Conservation (phyloP, 805 yeast species). For the Suhomyces sp. region DNA sequence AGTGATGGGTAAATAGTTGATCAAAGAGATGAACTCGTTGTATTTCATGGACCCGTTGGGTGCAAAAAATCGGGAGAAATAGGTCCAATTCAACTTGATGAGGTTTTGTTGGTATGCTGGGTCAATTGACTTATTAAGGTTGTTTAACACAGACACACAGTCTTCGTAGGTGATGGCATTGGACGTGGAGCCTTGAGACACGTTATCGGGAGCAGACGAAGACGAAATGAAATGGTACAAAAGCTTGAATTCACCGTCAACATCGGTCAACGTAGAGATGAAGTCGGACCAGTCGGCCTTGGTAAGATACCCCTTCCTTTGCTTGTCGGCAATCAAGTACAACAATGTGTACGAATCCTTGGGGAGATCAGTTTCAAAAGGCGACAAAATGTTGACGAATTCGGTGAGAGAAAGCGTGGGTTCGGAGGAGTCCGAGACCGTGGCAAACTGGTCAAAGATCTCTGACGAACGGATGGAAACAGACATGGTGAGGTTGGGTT, state of each 20-base stretch:
- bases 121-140: constrained; percentile 41
- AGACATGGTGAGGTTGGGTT: constrained; percentile 3
- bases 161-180: constrained; percentile 29
- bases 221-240: constrained; percentile 49
- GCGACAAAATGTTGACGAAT: constrained; percentile 39
- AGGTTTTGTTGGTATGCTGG: constrained; percentile 41
- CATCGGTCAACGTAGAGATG: constrained; percentile 48
- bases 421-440: constrained; percentile 13
- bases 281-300: constrained; percentile 74
- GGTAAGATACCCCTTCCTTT: constrained; percentile 64
- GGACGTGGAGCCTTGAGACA: no score
- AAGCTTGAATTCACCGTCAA: constrained; percentile 46
- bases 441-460: constrained; percentile 40
- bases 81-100: constrained; percentile 43
- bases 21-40: constrained; percentile 39
- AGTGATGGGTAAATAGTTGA: constrained; percentile 45
- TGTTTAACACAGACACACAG: constrained; percentile 35
- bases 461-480: constrained; percentile 18
- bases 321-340: constrained; percentile 76
- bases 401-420: constrained; percentile 32
- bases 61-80: constrained; percentile 40
- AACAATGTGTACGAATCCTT: constrained; percentile 49
- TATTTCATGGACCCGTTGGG: constrained; percentile 39
- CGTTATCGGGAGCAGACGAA: constrained; percentile 3
- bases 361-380: constrained; percentile 42